phyloP scores from a whole-genome alignment of 106 monocot species.

The Phalaenopsis equestris region DNA sequence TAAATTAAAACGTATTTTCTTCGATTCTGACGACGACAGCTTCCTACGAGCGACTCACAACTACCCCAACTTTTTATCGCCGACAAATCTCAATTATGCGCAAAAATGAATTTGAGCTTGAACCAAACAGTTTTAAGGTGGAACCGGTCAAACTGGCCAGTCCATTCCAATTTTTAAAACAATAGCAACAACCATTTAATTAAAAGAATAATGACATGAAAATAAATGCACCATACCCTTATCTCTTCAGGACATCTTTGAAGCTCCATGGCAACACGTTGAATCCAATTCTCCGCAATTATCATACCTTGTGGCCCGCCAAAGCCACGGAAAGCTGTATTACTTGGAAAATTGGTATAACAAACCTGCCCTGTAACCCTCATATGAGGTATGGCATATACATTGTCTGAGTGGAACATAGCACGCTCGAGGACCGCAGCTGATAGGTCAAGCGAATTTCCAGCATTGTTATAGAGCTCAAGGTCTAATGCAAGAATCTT shows the following conservation, averaged over 20 bases:
- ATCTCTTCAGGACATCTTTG: slow-evolving; percentile 84
- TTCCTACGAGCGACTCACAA: no score
- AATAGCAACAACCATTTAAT: background rate
- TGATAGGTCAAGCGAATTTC: slow-evolving; percentile 87
- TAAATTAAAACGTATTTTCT: no score
- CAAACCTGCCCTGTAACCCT: slow-evolving; percentile 74
- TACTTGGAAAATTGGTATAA: slow-evolving; percentile 88
- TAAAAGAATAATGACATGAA: background rate
- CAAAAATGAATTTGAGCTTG: no score
- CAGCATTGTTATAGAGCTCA: slow-evolving; percentile 84
- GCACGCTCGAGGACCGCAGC: slow-evolving; percentile 75
- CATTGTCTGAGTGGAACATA: slow-evolving; percentile 88
- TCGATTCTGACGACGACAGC: no score
- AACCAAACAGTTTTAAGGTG: no score
- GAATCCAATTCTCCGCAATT: slow-evolving; percentile 94
- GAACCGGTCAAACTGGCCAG: no score
- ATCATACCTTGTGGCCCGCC: slow-evolving; percentile 96
- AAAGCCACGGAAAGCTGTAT: slow-evolving; percentile 97
- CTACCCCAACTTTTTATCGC: no score
- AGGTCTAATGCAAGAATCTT: slow-evolving; percentile 85
- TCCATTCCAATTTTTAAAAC: no score
- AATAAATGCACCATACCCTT: slow-evolving; percentile 26
- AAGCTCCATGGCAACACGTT: slow-evolving; percentile 70
- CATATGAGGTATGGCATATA: slow-evolving; percentile 76
- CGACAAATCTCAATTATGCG: no score